phyloP scores from a whole-genome alignment of 2,329 filamentous ascomycete species.

The Apiospora phragmitis region DNA sequence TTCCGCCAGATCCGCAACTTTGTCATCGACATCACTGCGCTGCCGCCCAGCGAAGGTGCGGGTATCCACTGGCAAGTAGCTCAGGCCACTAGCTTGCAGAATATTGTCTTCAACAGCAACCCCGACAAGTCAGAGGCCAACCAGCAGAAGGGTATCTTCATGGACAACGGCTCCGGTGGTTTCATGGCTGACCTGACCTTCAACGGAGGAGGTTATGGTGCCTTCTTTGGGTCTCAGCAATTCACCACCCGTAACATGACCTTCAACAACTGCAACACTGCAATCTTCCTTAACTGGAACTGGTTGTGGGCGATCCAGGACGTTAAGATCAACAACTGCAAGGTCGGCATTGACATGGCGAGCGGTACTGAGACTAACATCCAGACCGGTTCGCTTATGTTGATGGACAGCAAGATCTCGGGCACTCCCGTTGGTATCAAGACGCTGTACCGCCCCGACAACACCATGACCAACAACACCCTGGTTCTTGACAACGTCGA shows the following conservation, averaged over 20 bases:
- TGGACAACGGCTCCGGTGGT: conserved; percentile 82
- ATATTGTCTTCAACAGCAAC: conserved; percentile 79
- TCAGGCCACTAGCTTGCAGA: conserved; percentile 79
- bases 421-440: conserved; percentile 76
- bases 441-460: conserved; percentile 67
- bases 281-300: conserved; percentile 89
- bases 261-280: conserved; percentile 81
- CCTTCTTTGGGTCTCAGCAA: conserved; percentile 83
- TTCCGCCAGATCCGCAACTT: conserved; percentile 83
- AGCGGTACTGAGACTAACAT: conserved; percentile 61
- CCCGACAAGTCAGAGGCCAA: conserved; percentile 64
- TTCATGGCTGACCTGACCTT: conserved; percentile 84
- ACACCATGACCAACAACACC: conserved; percentile 73
- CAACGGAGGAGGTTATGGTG: conserved; percentile 77
- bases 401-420: conserved; percentile 78
- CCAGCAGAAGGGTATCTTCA: conserved; percentile 76
- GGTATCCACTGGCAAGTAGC: conserved; percentile 85
- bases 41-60: conserved; percentile 61
- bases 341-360: conserved; percentile 79
- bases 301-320: conserved; percentile 85
- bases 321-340: conserved; percentile 71
- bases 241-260: conserved; percentile 82
- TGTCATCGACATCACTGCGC: conserved; percentile 70
- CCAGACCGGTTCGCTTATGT: conserved; percentile 80
- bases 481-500: conserved; percentile 90